A percentile compares a stretch with the other conserved stretches of the same genome.
These are phyloP conservation scores for Trifolium repens DNA, from an alignment of 306 rosid genomes.

Conservation along the genomic window DNA sequence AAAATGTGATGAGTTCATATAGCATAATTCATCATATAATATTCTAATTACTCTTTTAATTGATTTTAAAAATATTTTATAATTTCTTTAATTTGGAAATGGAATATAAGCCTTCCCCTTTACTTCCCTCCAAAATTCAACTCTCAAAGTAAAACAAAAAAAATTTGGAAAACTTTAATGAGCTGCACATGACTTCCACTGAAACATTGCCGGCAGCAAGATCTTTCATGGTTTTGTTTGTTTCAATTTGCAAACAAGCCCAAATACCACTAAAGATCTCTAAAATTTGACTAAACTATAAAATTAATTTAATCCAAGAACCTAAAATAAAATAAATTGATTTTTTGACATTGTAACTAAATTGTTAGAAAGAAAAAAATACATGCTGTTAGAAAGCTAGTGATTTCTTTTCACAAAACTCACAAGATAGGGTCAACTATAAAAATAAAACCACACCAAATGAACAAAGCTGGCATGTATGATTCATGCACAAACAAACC, in stretches of 20 bases:
- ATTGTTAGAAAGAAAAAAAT: conserved; percentile 5
- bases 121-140: too few relatives aligned
- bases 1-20: too few relatives aligned
- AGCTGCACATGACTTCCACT: conserved; percentile 19
- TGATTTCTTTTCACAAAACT: conserved; percentile 14
- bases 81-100: too few relatives aligned
- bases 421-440: conserved; percentile 42
- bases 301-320: conserved; percentile 25
- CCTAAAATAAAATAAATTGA: conserved; percentile 14
- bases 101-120: too few relatives aligned
- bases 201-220: conserved; percentile 29
- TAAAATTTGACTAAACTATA: conserved; percentile 32
- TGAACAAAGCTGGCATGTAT: conserved; percentile 46
- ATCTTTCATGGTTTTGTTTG: conserved; percentile 9
- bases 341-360: conserved; percentile 17
- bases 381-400: conserved; percentile 1
- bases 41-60: too few relatives aligned
- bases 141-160: too few relatives aligned
- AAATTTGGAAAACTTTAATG: background rate
- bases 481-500: conserved; percentile 43
- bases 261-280: conserved; percentile 22
- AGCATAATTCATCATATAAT: too few relatives aligned
- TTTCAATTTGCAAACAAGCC: background rate
- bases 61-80: too few relatives aligned
- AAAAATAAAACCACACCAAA: conserved; percentile 39